These are phyloP conservation scores for Aspergillus haitiensis DNA, from an alignment of 495 filamentous ascomycete species.

Conservation along the genomic window DNA sequence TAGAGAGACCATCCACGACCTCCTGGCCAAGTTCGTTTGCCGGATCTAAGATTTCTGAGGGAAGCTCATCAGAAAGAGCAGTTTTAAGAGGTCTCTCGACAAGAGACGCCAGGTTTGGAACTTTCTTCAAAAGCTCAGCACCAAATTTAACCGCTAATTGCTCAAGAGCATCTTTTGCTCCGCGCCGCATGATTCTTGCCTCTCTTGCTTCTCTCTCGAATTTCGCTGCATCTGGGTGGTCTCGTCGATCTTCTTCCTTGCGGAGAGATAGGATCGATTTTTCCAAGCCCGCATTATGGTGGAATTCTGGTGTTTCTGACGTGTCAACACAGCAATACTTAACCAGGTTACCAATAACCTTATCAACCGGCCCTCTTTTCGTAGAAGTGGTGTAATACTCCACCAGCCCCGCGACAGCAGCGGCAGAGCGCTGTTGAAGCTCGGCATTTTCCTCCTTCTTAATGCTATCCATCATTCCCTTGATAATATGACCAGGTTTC, in stretches of 20 bases:
- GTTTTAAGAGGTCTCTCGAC: conserved; percentile 77
- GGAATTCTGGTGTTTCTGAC: conserved; percentile 94
- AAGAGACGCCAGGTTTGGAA: conserved; percentile 74
- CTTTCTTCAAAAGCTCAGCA: conserved; percentile 66
- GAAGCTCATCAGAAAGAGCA: conserved; percentile 72
- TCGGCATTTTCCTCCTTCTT: conserved; percentile 92
- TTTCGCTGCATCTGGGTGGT: conserved; percentile 83
- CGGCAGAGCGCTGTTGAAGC: conserved; percentile 83
- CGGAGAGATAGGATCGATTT: conserved; percentile 83
- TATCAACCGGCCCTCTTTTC: conserved; percentile 80
- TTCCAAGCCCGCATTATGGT: conserved; percentile 68
- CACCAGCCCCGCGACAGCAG: conserved; percentile 79
- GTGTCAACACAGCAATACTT: conserved; percentile 97
- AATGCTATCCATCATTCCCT: conserved; percentile 96
- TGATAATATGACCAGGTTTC: conserved; percentile 86
- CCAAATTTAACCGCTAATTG: conserved; percentile 80
- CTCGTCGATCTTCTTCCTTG: conserved; percentile 94
- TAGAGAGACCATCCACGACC: conserved; percentile 89
- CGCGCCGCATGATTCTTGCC: conserved; percentile 83
- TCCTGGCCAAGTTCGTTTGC: conserved; percentile 78
- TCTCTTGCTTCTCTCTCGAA: conserved; percentile 84
- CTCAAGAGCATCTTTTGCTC: conserved; percentile 92
- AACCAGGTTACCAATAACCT: conserved; percentile 88
- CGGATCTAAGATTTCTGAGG: conserved; percentile 64
- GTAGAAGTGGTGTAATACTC: conserved; percentile 74